Percentiles rank a stretch among this genome's conserved stretches.
Conservation (phyloP, 1,284 basidiomycete species). For the Laetiporus sulphureus region DNA sequence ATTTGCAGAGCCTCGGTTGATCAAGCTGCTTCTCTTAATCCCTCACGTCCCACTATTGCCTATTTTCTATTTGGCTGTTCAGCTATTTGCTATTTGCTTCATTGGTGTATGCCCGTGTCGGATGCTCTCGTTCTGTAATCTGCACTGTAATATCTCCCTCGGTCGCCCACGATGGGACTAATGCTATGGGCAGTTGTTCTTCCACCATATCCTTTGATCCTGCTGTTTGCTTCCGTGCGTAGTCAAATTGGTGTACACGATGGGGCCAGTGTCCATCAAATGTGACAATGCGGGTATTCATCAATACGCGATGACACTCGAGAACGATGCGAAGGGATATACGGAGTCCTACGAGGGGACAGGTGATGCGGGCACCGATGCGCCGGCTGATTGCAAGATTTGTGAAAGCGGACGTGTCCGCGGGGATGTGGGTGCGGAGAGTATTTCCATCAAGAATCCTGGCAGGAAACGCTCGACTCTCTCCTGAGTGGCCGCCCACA, state of each 20-base stretch:
- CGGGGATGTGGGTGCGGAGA: constrained; percentile 36
- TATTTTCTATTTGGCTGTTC: not conserved
- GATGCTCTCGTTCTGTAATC: constrained; percentile 3
- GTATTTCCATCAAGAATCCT: constrained; percentile 74
- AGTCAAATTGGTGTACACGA: too few relatives aligned
- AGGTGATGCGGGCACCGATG: not conserved
- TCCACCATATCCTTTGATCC: too few relatives aligned
- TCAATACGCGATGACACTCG: too few relatives aligned
- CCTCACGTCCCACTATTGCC: not conserved
- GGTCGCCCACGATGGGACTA: too few relatives aligned
- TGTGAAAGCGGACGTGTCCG: constrained; percentile 3
- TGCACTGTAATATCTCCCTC: constrained; percentile 4
- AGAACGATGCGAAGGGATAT: too few relatives aligned
- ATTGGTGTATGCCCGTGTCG: not conserved
- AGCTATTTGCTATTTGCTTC: not conserved
- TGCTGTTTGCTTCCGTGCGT: too few relatives aligned
- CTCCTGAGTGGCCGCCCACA: constrained; percentile 83
- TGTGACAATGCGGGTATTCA: too few relatives aligned
- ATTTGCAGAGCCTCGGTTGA: too few relatives aligned
- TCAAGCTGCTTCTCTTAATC: too few relatives aligned
- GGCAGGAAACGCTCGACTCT: constrained; percentile 86
- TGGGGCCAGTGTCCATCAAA: too few relatives aligned
- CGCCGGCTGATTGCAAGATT: not conserved
- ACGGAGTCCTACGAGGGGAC: too few relatives aligned
- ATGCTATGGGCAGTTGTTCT: too few relatives aligned